Evolutionary conservation across 371 early-diverging fungal genomes (phyloP).

Genomic region (Syncephalis plumigaleata): DNA sequence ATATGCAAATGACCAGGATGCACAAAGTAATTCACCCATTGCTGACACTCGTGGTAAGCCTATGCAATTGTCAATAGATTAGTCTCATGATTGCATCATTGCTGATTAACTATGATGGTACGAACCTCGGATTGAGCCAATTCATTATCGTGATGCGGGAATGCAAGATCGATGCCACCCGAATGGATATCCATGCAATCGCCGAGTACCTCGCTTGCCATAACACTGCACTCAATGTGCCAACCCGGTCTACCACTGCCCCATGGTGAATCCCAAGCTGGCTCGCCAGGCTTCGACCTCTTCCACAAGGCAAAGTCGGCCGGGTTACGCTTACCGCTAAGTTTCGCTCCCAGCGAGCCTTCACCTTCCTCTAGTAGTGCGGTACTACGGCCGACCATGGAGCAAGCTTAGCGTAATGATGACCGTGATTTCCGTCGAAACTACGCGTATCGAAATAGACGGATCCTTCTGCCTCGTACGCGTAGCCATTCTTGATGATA

Average conservation of each 20-base stretch:
- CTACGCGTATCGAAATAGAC: constrained; percentile 93
- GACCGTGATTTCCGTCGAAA: constrained; percentile 68
- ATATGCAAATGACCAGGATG: constrained; percentile 99
- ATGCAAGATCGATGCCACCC: constrained; percentile 96
- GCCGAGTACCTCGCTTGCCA: constrained; percentile 93
- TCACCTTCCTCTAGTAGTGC: constrained; percentile 81
- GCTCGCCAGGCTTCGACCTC: constrained; percentile 89
- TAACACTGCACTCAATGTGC: constrained; percentile 99
- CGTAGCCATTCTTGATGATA: constrained; percentile 90
- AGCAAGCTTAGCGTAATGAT: constrained; percentile 86
- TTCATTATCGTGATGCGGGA: constrained; percentile 99
- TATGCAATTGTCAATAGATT: constrained; percentile 8
- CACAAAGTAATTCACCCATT: constrained; percentile 98
- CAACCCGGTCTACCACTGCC: constrained; percentile 96
- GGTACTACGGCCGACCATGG: constrained; percentile 72
- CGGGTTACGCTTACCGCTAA: constrained; percentile 52
- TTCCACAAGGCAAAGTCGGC: constrained; percentile 99
- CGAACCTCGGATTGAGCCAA: constrained; percentile 86
- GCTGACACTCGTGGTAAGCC: constrained; percentile 75
- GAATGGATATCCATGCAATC: constrained; percentile 93
- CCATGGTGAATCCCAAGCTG: constrained; percentile 94
- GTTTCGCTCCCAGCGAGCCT: constrained; percentile 59
- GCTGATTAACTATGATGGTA: neutral
- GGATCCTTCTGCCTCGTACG: constrained; percentile 88
- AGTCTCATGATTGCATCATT: neutral